Percentiles rank a stretch among this genome's conserved stretches.
Conservation (phyloP, 2,329 filamentous ascomycete genomes). For the Fusarium transvaalense region DNA sequence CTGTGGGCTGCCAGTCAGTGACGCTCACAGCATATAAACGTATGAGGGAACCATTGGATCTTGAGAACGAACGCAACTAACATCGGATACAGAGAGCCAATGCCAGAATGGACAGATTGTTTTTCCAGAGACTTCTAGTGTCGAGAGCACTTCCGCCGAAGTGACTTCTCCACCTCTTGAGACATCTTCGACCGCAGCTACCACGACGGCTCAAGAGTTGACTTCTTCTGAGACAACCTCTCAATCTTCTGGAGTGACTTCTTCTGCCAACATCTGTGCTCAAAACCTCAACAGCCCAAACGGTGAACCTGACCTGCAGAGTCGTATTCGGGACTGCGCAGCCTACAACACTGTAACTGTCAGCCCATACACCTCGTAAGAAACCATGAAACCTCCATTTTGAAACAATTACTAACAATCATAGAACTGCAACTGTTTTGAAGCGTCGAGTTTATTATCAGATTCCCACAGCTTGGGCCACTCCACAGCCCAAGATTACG, state of each 20-base stretch:
- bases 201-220: not conserved
- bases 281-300: not conserved
- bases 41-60: not conserved
- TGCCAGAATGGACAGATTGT: slow-evolving; percentile 26
- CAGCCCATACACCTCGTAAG: slow-evolving; percentile 29
- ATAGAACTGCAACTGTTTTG: slow-evolving; percentile 3
- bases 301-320: slow-evolving; percentile 9
- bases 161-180: not conserved
- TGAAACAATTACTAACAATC: fast-evolving
- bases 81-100: not conserved
- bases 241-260: not conserved
- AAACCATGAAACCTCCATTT: fast-evolving
- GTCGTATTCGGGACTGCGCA: slow-evolving; percentile 19
- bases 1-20: not conserved
- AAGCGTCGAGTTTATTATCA: slow-evolving; percentile 3
- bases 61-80: not conserved
- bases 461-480: slow-evolving; percentile 22
- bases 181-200: not conserved
- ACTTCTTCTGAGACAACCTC: not conserved
- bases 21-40: slow-evolving; percentile 6
- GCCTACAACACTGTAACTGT: slow-evolving; percentile 24
- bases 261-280: not conserved
- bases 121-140: not conserved
- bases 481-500: not conserved
- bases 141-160: not conserved